Evolutionary conservation across 768 basidiomycete genomes (phyloP), one percentile per base, ranked within the genome.

Genomic region (Boletus vinaceobasis): DNA sequence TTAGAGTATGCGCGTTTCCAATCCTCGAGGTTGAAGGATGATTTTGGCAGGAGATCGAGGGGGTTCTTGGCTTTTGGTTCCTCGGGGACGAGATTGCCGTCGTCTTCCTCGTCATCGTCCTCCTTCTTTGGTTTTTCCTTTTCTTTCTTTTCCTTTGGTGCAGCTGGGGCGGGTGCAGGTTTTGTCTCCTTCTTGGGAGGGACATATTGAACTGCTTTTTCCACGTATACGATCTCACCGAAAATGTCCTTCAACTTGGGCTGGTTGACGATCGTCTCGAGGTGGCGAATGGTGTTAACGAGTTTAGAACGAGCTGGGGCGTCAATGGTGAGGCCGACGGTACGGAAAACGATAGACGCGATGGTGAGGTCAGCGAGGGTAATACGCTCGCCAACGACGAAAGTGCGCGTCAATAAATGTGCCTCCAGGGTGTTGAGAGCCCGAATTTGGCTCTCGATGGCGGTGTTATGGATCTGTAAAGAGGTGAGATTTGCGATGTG

Each of bases 1-100:
- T 98, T 98, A 65, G 94, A 97, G 80, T 98, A 99, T 42, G 90
- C 88, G 43, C 92, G 87, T 73, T 98, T 98, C 93, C 93, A 97
- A 75, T 98, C 93, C 73, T 96, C 90, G 53, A 93, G 84, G 77
- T 93, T 93, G 74, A 91, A 85, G 6, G 81, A 75, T 11, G 90
- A 88, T 74, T 91, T 95, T 62, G 93, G 93, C 38, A 98, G 84
- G 58, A 83, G 80, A 60, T 97, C 96, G 49, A 96, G 85, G 27
- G 96, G 96, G 81, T 97, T 96, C 83, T 95, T 94, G 53, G 74
- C 81, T 72, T 96, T 96, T 61, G 95, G 92, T 74, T 89, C 93
- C 47, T 82, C 83, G 23, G 87, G 85, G 27, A 88, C 84, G 43
- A 79, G 72, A 54, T 77, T 76, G 56, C 87, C 88, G 6, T 93